Base-by-base conservation (phyloP, 2,329 filamentous ascomycete genomes). In the Monosporascus sp. region DNA sequence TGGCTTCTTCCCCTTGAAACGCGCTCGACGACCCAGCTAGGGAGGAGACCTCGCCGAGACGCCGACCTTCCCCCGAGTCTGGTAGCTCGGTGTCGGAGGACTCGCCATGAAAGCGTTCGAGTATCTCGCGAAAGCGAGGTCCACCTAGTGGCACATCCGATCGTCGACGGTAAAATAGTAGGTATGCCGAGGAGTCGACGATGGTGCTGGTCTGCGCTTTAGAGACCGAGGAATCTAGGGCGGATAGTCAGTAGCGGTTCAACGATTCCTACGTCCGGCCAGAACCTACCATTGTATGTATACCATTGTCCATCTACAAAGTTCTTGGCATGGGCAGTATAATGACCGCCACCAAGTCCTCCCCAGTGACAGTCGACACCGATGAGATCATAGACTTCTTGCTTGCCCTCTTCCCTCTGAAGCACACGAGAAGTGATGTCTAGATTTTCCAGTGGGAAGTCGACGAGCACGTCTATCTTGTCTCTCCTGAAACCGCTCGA, bases 281-380 rank as follows among this genome's bases (percentile, higher is more conserved):
- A 17, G 14, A 24, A 72, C 86, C 72, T 78, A 94, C 92, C 93
- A 70, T 99, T 97, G 70, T 95, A 97, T 62, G 95, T 89, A 70
- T 97, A 97, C 94, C 94, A 99, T 69, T 88, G 79, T 53, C 82
- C 82, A 65, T 96, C 91, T 56, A 89, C 78, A 71, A 96, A 97
- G 69, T 96, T 97, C 75, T 91, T 92, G 40, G 91, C 92, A 70
- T 86, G 92, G 27, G 94, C 94, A 20, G 92, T 97, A 74, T 99
- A 99, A 71, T 99, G 94, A 1, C 94, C 94, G 43, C 94, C 94
- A 55, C 91, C 91, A 38, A 99, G 81, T 31, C 91, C 91, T 56
- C 94, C 94, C 68, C 88, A 96, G 70, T 99, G 94, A 67, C 96
- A 93, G 70, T 99, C 94, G 2, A 99, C 91, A 16, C 88, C 94